A percentile compares a stretch with the other conserved stretches of the same genome.
Conservation (phyloP, 2,329 filamentous ascomycete genomes). For the Pseudocercospora ulei region DNA sequence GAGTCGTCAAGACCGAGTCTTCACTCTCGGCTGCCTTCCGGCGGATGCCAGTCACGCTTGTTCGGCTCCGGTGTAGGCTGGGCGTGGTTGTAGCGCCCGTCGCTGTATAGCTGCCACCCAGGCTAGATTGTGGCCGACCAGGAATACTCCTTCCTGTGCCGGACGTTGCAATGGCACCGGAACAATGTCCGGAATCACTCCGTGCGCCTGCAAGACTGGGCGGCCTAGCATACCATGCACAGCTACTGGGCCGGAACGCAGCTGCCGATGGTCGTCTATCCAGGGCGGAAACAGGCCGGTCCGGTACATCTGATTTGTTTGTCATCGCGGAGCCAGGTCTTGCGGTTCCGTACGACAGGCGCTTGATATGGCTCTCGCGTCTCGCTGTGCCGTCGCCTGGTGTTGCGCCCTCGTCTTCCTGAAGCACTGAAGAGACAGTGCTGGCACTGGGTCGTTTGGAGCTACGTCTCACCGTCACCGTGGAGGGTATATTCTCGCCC, state of each 20-base stretch:
- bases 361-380: conserved; percentile 35
- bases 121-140: conserved; percentile 58
- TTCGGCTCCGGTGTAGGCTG: conserved; percentile 23
- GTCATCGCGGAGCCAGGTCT: conserved; percentile 27
- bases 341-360: conserved; percentile 44
- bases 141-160: conserved; percentile 15
- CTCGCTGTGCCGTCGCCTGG: conserved; percentile 15
- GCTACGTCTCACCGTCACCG: conserved; percentile 55
- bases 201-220: conserved; percentile 39
- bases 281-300: conserved; percentile 24
- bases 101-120: conserved; percentile 51
- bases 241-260: conserved; percentile 61
- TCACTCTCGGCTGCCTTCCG: conserved; percentile 30
- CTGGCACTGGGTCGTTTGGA: conserved; percentile 52
- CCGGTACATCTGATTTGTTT: conserved; percentile 26
- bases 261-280: conserved; percentile 24
- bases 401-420: conserved; percentile 19
- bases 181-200: conserved; percentile 36
- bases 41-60: conserved; percentile 31
- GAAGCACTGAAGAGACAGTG: conserved; percentile 36
- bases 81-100: conserved; percentile 24
- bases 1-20: conserved; percentile 11
- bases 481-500: conserved; percentile 44
- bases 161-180: conserved; percentile 13
- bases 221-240: conserved; percentile 40